A percentile compares a stretch with the other conserved stretches of the same genome.
phyloP scores from a whole-genome alignment of 148 eudicot species.

The Rhododendron ferrugineum region DNA sequence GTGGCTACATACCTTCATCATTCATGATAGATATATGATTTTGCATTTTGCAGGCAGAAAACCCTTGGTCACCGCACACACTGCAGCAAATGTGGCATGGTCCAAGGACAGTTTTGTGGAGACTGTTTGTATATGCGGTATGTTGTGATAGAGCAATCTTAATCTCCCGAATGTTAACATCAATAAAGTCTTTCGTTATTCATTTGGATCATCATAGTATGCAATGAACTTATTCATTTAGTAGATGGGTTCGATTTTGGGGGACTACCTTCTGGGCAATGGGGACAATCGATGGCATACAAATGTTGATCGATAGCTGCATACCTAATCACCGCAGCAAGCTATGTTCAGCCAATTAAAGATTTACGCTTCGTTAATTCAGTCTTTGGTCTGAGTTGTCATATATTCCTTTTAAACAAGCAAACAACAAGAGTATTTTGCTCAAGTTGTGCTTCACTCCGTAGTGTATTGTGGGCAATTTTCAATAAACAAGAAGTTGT shows the following conservation, averaged over 20 bases:
- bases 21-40: neutral
- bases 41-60: slow-evolving; percentile 68
- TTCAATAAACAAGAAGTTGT: neutral
- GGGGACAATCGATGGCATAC: neutral
- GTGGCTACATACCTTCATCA: neutral
- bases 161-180: neutral
- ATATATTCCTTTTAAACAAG: neutral
- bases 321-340: neutral
- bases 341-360: neutral
- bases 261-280: neutral
- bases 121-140: slow-evolving; percentile 93
- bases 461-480: neutral
- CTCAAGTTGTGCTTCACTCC: neutral
- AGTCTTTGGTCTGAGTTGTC: neutral
- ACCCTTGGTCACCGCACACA: slow-evolving; percentile 85
- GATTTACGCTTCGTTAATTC: neutral
- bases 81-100: slow-evolving; percentile 65
- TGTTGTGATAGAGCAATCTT: neutral
- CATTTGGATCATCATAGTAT: neutral
- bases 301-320: neutral
- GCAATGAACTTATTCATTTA: neutral
- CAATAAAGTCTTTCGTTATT: neutral
- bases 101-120: slow-evolving; percentile 97
- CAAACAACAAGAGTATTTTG: neutral
- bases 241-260: neutral